These are phyloP conservation scores for Castanea crenata DNA, from an alignment of 306 rosid species.

Conservation along the genomic window DNA sequence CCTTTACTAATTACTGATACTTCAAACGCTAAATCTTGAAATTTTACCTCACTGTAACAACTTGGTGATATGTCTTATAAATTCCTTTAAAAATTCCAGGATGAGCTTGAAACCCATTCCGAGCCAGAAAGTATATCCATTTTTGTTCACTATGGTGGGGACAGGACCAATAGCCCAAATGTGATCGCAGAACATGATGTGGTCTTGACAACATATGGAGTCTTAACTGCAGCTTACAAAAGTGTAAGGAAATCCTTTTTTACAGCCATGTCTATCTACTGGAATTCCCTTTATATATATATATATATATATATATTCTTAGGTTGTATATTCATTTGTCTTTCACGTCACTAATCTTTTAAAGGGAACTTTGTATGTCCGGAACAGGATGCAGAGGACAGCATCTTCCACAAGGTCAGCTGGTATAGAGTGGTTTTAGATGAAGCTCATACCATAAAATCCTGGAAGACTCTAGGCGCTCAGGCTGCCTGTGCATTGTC, in stretches of 20 bases:
- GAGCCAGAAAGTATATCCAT: constrained; percentile 51
- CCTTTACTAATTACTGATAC: neutral
- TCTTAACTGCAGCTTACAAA: constrained; percentile 53
- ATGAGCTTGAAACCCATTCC: constrained; percentile 84
- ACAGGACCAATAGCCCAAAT: constrained; percentile 47
- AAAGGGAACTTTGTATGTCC: neutral
- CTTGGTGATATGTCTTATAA: constrained; percentile 19
- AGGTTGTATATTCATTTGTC: neutral
- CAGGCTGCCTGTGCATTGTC: constrained; percentile 63
- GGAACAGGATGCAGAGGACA: constrained; percentile 52
- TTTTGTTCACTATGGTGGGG: constrained; percentile 83
- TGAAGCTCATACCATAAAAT: constrained; percentile 86
- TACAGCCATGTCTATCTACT: neutral
- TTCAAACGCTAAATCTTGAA: neutral
- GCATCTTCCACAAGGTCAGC: constrained; percentile 68
- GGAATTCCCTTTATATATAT: neutral
- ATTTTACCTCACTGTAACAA: neutral
- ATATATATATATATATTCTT: no score
- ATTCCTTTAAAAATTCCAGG: constrained; percentile 45
- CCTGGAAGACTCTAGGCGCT: constrained; percentile 56
- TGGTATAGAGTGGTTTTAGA: constrained; percentile 93
- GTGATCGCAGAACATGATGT: constrained; percentile 61
- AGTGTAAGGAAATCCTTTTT: constrained; percentile 39
- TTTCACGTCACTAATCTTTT: neutral
- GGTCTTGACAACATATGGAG: constrained; percentile 82